Evolutionary conservation across 2,329 filamentous ascomycete genomes (phyloP), one percentile per base, ranked within the genome.

Genomic region (Saccharata proteae): DNA sequence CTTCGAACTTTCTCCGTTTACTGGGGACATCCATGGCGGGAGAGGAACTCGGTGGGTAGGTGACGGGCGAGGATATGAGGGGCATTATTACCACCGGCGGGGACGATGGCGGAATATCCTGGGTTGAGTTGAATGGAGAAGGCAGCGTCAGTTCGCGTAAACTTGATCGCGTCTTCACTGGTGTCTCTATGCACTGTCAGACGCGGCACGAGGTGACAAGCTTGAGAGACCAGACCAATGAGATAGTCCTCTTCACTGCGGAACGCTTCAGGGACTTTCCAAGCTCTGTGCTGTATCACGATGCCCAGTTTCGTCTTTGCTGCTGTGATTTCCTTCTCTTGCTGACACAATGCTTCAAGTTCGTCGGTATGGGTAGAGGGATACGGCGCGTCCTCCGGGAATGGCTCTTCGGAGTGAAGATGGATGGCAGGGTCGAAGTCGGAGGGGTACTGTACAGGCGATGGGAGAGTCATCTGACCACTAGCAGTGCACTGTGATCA

Each of bases 21-120:
- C 51, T 51, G 6, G 54, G 48, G 29, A 58, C 52, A 37, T 53
- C 35, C 29, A 35, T 30, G n/a, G 43, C 40, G 10, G 52, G 51
- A 16, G 55, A 53, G 2, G 71, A 70, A 44, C 62, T 71, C 5
- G 60, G 52, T 3, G 71, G 69, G 37, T 71, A 71, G 16, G 60
- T 47, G 13, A 74, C 53, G 3, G 74, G 69, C 10, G 75, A 76
- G 5, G 75, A 77, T 22, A 69, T 61, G 21, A 67, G 61, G 16
- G 71, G 57, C 73, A 80, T 79, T 33, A 66, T 69, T 64, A 64
- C 46, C 43, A 41, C 48, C n/a, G 67, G 71, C 22, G 61, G 59
- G 16, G 62, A 65, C 1, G 58, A 61, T 9, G 52, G 48, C 8
- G 48, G 36, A 3, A 20, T 29, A 21, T 41, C 29, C 32, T 38